A percentile compares a stretch with the other conserved stretches of the same genome.
Conservation (phyloP, 495 filamentous ascomycete species). For the Wilcoxina mikolae region DNA sequence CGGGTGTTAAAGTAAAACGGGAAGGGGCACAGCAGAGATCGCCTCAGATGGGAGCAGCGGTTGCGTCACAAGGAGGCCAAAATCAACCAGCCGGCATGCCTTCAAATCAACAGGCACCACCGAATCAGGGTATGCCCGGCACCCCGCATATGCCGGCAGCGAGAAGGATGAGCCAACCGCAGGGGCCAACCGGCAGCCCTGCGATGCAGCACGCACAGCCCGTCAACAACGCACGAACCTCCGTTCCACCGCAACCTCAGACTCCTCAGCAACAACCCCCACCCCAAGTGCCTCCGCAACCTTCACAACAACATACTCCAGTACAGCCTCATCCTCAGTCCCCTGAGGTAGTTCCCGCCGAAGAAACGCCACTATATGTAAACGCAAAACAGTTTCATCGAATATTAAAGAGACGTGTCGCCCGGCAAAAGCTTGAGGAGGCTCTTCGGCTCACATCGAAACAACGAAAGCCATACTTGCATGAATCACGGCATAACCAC, state of each 20-base stretch:
- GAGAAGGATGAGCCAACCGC: constrained; percentile 28
- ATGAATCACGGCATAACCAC: constrained; percentile 98
- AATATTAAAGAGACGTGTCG: constrained; percentile 84
- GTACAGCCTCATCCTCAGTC: constrained; percentile 57
- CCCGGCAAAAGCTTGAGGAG: constrained; percentile 85
- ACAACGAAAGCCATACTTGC: constrained; percentile 89
- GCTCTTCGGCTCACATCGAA: constrained; percentile 81
- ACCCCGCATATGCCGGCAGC: constrained; percentile 3
- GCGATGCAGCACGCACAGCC: constrained; percentile 28
- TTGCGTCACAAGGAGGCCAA: constrained; percentile 22
- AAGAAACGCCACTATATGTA: constrained; percentile 92
- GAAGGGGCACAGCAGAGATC: constrained; percentile 24
- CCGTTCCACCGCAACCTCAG: constrained; percentile 28
- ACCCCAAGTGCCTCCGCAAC: constrained; percentile 32
- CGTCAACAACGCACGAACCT: constrained; percentile 24
- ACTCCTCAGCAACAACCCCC: constrained; percentile 22
- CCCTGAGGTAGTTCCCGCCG: constrained; percentile 67
- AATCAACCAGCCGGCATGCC: constrained; percentile 6
- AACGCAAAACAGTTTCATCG: constrained; percentile 98
- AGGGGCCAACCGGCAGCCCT: constrained; percentile 25
- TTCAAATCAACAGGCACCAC: constrained; percentile 15
- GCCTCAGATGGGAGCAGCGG: constrained; percentile 24
- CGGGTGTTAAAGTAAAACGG: constrained; percentile 23
- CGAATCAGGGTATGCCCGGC: neutral
- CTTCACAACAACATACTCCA: constrained; percentile 30